These are phyloP conservation scores for Leishmania lainsoni DNA, from an alignment of 208 protist species.

Conservation along the genomic window DNA sequence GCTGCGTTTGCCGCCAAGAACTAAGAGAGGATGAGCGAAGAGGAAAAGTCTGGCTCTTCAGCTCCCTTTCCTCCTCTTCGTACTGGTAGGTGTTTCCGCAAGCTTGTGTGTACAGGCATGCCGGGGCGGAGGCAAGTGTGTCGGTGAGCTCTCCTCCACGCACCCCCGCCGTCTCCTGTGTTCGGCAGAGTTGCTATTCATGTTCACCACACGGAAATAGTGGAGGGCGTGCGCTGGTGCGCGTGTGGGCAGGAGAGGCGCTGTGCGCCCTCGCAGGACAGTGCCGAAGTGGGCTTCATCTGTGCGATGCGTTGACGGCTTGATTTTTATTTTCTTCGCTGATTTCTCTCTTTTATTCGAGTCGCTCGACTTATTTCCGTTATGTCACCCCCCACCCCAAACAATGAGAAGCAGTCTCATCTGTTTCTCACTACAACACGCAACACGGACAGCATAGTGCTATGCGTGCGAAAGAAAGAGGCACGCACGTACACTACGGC, in stretches of 20 bases:
- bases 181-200: not conserved
- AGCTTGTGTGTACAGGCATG: not conserved
- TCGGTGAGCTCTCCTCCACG: not conserved
- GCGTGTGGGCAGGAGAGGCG: not conserved
- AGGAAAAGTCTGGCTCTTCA: not conserved
- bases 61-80: not conserved
- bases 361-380: not conserved
- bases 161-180: not conserved
- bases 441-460: not conserved
- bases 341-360: not conserved
- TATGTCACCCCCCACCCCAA: not conserved
- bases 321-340: conserved; percentile 5
- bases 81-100: not conserved
- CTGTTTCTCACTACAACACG: not conserved
- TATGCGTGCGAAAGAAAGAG: not conserved
- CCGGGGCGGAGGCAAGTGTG: not conserved
- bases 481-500: not conserved
- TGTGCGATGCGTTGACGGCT: conserved; percentile 2
- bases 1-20: conserved; percentile 54
- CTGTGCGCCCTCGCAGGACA: not conserved
- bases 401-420: not conserved
- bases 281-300: not conserved
- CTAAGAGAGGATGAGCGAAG: conserved; percentile 12
- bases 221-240: not conserved
- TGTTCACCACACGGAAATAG: not conserved